Evolutionary conservation across 768 basidiomycete species (phyloP).

Genomic region (Boletus fagicola): DNA sequence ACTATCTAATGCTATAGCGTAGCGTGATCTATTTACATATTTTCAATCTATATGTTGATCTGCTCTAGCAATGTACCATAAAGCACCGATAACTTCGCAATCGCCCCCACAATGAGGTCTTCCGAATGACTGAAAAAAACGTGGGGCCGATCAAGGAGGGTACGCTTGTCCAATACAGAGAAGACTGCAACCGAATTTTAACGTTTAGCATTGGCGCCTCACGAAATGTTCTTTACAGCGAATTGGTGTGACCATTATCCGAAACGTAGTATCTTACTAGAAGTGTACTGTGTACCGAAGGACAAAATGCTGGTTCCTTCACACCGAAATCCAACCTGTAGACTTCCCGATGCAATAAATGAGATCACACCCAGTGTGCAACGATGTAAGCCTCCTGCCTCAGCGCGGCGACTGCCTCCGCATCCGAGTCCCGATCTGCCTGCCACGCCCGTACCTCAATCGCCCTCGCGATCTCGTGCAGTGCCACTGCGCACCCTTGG

Average conservation of each 20-base stretch:
- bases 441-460: conserved; percentile 67
- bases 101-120: not conserved
- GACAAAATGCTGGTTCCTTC: not conserved
- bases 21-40: conserved; percentile 1
- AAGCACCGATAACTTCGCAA: not conserved
- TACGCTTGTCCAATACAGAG: not conserved
- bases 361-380: conserved; percentile 24
- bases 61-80: conserved; percentile 16
- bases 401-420: conserved; percentile 67
- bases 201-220: not conserved
- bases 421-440: conserved; percentile 67
- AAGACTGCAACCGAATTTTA: too few relatives aligned
- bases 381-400: conserved; percentile 68
- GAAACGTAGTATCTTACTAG: not conserved
- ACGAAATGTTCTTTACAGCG: too few relatives aligned
- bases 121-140: not conserved
- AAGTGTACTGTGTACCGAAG: not conserved
- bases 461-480: conserved; percentile 62
- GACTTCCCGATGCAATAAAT: not conserved
- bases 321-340: conserved; percentile 9
- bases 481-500: conserved; percentile 58
- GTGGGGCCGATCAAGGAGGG: not conserved
- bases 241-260: not conserved
- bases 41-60: conserved; percentile 3
- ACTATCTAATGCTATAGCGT: conserved; percentile 3